Conservation (phyloP, 108 stramenopile species). For the Seminavis robusta region DNA sequence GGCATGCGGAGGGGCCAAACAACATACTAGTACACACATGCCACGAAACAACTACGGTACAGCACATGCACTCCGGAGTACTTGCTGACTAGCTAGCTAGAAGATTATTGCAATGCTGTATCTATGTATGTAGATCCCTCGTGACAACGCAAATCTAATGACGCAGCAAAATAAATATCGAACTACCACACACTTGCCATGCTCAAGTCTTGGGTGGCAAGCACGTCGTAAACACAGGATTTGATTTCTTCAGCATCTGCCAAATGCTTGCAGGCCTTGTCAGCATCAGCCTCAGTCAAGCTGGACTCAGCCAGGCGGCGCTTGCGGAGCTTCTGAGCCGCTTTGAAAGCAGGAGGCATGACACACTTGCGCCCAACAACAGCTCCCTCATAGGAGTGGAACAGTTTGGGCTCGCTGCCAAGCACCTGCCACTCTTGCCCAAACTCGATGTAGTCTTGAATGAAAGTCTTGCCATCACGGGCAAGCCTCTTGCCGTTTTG, state of each 20-base stretch:
- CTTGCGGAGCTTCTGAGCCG: background rate
- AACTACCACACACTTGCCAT: background rate
- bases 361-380: no score
- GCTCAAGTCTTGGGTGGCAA: slow-evolving; percentile 5
- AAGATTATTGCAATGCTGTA: no score
- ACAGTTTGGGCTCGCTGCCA: background rate
- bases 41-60: no score
- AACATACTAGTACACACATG: no score
- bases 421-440: slow-evolving; percentile 6
- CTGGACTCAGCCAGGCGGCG: background rate
- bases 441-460: slow-evolving; percentile 4
- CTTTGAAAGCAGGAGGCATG: background rate
- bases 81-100: no score
- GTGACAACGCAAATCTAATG: no score
- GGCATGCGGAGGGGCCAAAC: no score
- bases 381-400: no score
- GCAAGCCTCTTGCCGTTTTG: background rate
- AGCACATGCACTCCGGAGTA: no score
- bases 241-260: background rate
- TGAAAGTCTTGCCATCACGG: slow-evolving; percentile 10
- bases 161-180: background rate
- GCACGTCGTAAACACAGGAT: slow-evolving; percentile 1
- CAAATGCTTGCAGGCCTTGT: no score
- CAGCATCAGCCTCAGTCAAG: background rate
- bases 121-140: no score